phyloP scores from a whole-genome alignment of 352 stramenopile genomes.

The Globisporangium spiculum region DNA sequence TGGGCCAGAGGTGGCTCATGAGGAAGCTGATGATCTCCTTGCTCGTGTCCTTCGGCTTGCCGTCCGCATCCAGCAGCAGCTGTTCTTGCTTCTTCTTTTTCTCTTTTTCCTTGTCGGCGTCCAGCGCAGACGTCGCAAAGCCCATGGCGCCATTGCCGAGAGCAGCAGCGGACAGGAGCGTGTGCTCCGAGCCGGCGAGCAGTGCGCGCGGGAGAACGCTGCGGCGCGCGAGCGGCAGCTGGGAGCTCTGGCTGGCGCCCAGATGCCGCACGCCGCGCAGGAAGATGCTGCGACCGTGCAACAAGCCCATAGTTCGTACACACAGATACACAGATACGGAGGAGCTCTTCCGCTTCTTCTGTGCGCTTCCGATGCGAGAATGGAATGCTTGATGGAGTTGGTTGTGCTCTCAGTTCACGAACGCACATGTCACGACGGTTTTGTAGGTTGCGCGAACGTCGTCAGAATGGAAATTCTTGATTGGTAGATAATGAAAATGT shows the following conservation, averaged over 20 bases:
- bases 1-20: conserved; percentile 66
- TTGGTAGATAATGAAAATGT: not conserved
- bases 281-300: conserved; percentile 40
- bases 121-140: conserved; percentile 31
- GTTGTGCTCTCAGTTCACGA: not conserved
- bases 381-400: not conserved
- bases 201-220: not conserved
- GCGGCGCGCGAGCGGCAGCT: not conserved
- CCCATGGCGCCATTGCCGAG: conserved; percentile 23
- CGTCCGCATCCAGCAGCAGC: not conserved
- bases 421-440: not conserved
- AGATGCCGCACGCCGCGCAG: conserved; percentile 34
- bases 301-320: conserved; percentile 28
- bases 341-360: not conserved
- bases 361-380: not conserved
- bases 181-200: conserved; percentile 11
- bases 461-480: not conserved
- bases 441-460: not conserved
- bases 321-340: not conserved
- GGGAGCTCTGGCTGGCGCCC: conserved; percentile 17
- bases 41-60: conserved; percentile 27
- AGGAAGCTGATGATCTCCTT: conserved; percentile 67
- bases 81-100: conserved; percentile 1
- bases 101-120: conserved; percentile 25
- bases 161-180: conserved; percentile 2